Conservation (phyloP, 108 stramenopile genomes). For the Pseudonitzschia multistriata region DNA sequence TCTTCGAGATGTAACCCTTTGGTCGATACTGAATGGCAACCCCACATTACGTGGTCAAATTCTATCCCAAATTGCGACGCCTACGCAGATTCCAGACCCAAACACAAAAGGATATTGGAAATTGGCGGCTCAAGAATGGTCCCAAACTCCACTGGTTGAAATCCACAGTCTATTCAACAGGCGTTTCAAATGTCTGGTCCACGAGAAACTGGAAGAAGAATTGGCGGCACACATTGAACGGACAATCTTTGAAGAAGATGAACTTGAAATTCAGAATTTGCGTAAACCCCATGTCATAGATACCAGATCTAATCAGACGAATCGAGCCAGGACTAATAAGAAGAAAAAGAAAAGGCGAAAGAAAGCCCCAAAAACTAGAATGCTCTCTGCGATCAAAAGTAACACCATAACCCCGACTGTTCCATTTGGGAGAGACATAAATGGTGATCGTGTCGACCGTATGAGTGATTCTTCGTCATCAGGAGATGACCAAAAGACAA, state of each 20-base stretch:
- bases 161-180: conserved; percentile 3
- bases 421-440: neutral
- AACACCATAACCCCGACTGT: neutral
- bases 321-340: conserved; percentile 1
- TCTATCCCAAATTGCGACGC: neutral
- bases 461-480: neutral
- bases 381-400: neutral
- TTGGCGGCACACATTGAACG: conserved; percentile 42
- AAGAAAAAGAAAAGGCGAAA: conserved; percentile 39
- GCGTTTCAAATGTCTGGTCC: conserved; percentile 14
- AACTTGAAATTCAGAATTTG: neutral
- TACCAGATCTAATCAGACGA: conserved; percentile 10
- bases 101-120: conserved; percentile 2
- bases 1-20: conserved; percentile 13
- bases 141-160: conserved; percentile 18
- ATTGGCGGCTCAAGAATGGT: neutral
- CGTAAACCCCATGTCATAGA: conserved; percentile 1
- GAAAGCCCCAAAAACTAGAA: conserved; percentile 24
- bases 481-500: conserved; percentile 2
- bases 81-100: neutral
- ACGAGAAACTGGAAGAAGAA: conserved; percentile 21
- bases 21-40: conserved; percentile 2
- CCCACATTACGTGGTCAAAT: neutral
- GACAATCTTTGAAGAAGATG: conserved; percentile 18
- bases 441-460: neutral